Evolutionary conservation across 805 yeast species (phyloP).

Genomic region (Pichia scutulata): DNA sequence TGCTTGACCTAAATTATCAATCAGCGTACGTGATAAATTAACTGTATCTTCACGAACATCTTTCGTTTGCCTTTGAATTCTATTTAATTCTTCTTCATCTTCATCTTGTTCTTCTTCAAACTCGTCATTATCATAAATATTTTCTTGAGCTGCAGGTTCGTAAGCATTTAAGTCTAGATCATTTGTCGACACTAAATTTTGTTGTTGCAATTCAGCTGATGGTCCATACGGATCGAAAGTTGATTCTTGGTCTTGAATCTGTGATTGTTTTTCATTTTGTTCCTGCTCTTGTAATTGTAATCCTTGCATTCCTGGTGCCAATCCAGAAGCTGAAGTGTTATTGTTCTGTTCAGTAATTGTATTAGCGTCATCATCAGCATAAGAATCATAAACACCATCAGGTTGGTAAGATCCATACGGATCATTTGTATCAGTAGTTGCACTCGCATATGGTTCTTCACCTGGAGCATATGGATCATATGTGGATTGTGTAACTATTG

Average conservation of each 20-base stretch:
- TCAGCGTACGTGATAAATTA: slow-evolving; percentile 75
- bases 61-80: slow-evolving; percentile 74
- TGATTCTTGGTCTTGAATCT: slow-evolving; percentile 7
- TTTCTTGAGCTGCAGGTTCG: slow-evolving; percentile 13
- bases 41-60: slow-evolving; percentile 62
- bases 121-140: slow-evolving; percentile 21
- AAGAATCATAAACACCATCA: not conserved
- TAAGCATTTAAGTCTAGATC: slow-evolving; percentile 25
- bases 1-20: slow-evolving; percentile 64
- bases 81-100: slow-evolving; percentile 80
- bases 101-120: slow-evolving; percentile 56
- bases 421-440: not conserved
- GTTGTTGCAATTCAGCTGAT: slow-evolving; percentile 8
- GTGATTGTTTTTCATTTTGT: slow-evolving; percentile 4
- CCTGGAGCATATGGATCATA: slow-evolving; percentile 23
- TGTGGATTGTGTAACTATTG: slow-evolving; percentile 11
- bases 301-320: slow-evolving; percentile 5
- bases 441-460: slow-evolving; percentile 5
- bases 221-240: slow-evolving; percentile 22
- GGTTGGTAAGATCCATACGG: slow-evolving; percentile 2
- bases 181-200: not conserved
- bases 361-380: not conserved
- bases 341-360: not conserved
- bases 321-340: not conserved
- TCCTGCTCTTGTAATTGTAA: slow-evolving; percentile 8